Evolutionary conservation across 257 asterid genomes (phyloP).

Genomic region (Solanum corneliomulleri): DNA sequence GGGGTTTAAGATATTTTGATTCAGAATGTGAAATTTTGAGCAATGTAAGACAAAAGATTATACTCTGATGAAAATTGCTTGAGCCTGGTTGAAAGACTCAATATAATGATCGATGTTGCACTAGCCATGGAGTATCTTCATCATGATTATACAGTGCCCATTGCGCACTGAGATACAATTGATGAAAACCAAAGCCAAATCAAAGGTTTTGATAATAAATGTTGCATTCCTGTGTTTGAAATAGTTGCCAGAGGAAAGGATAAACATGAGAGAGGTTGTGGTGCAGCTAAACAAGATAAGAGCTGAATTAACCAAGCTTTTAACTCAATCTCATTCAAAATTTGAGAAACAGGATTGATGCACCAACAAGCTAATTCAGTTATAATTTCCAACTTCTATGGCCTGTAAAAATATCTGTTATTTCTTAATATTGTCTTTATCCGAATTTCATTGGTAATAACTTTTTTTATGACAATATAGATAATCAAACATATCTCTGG

Average conservation of each 20-base stretch:
- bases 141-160: conserved; percentile 17
- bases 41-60: conserved; percentile 17
- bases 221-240: conserved; percentile 21
- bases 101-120: conserved; percentile 21
- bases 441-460: no score
- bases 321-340: not conserved
- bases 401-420: not conserved
- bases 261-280: conserved; percentile 8
- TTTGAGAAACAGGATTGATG: not conserved
- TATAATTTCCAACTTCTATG: not conserved
- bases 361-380: not conserved
- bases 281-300: conserved; percentile 18
- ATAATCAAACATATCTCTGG: no score
- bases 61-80: conserved; percentile 1
- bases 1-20: conserved; percentile 12
- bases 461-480: no score
- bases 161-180: conserved; percentile 17
- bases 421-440: not conserved
- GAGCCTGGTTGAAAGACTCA: conserved; percentile 18
- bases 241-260: conserved; percentile 21
- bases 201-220: not conserved
- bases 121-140: conserved; percentile 36
- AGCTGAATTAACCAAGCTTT: not conserved
- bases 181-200: not conserved
- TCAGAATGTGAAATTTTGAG: conserved; percentile 29